Base-by-base conservation (phyloP, 2,329 filamentous ascomycete species). In the Fusarium napiforme region DNA sequence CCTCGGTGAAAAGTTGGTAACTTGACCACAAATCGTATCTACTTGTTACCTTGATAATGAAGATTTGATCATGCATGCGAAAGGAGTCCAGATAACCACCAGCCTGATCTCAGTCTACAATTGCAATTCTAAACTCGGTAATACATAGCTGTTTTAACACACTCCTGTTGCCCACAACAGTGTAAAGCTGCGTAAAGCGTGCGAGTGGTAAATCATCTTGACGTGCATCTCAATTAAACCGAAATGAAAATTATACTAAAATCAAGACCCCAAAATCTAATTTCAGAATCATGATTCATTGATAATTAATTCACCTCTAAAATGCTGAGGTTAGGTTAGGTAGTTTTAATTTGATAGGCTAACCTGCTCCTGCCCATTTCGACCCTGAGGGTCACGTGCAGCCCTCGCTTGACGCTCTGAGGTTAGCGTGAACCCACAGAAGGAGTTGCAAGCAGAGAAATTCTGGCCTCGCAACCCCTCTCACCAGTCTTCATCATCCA, bases 401-500 rank as follows among this genome's bases (percentile, higher is more conserved):
- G 81, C 82, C 81, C 82, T 84, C 83, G 82, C 83, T 84, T 84
- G 30, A 34, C n/a, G n/a, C 19, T 34, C n/a, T 73, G 76, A 70
- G 63, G 67, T 60, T 58, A 52, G 49, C 49, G 79, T 81, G 79
- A 83, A 82, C 82, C 81, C 83, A 84, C 82, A 84, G 72, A 53
- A 75, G 78, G 80, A 78, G 80, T 78, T 83, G 76, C 72, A 78
- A 78, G 77, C 60, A 67, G 76, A 82, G 81, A 84, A 83, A 82
- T 83, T 84, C 79, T 82, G 77, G 78, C 77, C 77, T 78, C 76
- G 69, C 72, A 82, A 82, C 79, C 82, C 83, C 82, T 82, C 81
- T 81, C 77, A 52, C 49, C 49, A 78, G 78, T 79, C 78, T 80
- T 81, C 78, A 82, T 78, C 77, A 82, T 77, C 78, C 78, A 75